phyloP scores from a whole-genome alignment of 2,329 filamentous ascomycete genomes.

The Trichoderma sp. region DNA sequence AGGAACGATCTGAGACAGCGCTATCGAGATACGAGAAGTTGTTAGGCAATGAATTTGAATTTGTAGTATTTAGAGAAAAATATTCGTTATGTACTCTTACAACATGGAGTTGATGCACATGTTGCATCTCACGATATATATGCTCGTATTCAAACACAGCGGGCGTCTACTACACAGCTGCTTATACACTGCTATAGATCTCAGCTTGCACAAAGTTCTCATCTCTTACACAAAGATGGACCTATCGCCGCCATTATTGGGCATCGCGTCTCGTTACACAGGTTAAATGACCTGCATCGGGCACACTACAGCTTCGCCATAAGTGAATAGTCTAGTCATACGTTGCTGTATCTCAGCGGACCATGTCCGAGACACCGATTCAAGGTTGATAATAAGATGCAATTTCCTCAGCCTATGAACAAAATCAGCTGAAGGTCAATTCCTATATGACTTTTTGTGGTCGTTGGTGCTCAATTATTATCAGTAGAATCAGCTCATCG shows the following conservation, averaged over 20 bases:
- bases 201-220: not conserved
- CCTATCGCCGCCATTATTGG: not conserved
- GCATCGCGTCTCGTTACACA: not conserved
- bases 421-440: not conserved
- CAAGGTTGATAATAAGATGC: not conserved
- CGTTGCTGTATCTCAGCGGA: not conserved
- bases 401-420: not conserved
- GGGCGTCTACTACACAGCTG: not conserved
- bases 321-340: conserved; percentile 7
- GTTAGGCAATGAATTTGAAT: too few species aligned
- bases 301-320: not conserved
- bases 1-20: not conserved
- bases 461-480: not conserved
- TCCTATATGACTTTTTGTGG: not conserved
- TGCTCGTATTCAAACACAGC: not conserved
- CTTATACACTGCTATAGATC: not conserved
- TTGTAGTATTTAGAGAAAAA: not conserved
- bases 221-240: not conserved
- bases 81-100: not conserved
- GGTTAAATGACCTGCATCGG: not conserved
- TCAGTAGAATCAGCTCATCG: not conserved
- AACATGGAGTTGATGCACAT: not conserved
- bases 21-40: not conserved
- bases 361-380: not conserved
- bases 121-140: not conserved